Percentiles rank a stretch among this genome's conserved stretches.
These are phyloP conservation scores for Phytophthora sansomeana DNA, from an alignment of 352 stramenopile genomes.

Conservation along the genomic window DNA sequence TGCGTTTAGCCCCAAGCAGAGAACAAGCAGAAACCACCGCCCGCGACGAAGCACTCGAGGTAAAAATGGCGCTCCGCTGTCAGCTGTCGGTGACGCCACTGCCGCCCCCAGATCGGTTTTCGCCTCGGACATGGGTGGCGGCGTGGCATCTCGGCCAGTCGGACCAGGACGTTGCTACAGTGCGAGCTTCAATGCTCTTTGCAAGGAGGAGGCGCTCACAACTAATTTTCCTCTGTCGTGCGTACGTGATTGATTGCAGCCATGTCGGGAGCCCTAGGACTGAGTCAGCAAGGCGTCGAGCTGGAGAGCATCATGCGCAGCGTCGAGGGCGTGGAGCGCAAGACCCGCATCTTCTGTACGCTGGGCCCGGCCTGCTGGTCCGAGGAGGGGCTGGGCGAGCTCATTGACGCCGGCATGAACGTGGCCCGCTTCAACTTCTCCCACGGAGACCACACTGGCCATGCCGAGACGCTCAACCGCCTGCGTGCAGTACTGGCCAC, in stretches of 20 bases:
- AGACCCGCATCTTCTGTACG: slow-evolving; percentile 93
- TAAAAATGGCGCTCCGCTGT: slow-evolving; percentile 20
- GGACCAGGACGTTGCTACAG: slow-evolving; percentile 38
- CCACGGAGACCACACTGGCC: slow-evolving; percentile 95
- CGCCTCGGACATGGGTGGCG: slow-evolving; percentile 30
- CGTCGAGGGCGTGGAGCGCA: slow-evolving; percentile 47
- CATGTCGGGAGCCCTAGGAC: slow-evolving; percentile 42
- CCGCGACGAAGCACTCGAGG: slow-evolving; percentile 20
- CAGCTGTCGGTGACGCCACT: neutral
- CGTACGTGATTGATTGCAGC: slow-evolving; percentile 14
- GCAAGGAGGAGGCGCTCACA: neutral
- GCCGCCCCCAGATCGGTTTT: slow-evolving; percentile 34
- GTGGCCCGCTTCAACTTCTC: slow-evolving; percentile 99
- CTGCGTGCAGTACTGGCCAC: slow-evolving; percentile 64
- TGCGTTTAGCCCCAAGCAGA: slow-evolving; percentile 21
- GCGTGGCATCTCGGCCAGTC: slow-evolving; percentile 35
- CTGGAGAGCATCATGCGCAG: slow-evolving; percentile 45
- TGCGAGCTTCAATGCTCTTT: too few species aligned
- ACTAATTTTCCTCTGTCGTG: slow-evolving; percentile 6
- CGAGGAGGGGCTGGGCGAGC: slow-evolving; percentile 92
- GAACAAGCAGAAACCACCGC: slow-evolving; percentile 20
- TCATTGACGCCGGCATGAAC: slow-evolving; percentile 94
- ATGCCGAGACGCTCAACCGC: slow-evolving; percentile 75
- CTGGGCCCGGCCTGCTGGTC: slow-evolving; percentile 92
- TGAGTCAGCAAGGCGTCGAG: slow-evolving; percentile 38